Base-by-base conservation (phyloP, 495 filamentous ascomycete species). In the Podospora conica region DNA sequence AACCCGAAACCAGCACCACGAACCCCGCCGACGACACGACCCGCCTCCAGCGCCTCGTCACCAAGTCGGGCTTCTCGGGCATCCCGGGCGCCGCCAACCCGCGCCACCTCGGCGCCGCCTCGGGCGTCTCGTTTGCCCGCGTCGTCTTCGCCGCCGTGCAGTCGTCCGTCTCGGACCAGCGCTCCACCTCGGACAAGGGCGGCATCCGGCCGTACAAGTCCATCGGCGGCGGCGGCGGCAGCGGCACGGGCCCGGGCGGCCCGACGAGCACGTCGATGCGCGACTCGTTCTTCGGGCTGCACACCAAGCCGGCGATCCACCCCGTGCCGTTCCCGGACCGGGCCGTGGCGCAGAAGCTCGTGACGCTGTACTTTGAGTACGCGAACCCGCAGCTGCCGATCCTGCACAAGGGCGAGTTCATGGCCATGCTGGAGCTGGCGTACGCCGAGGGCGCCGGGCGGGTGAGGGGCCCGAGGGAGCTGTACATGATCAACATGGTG, bases 361-460 rank as follows among this genome's bases (percentile, higher is more conserved):
- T 92, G 9, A 83, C 87, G 33, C 85, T 97, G 9, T 98, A 96
- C 74, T 98, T 98, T 74, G 90, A 97, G 73, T 88, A 97, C 76
- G 92, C 94, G 5, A 98, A 98, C 76, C 92, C 93, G 9, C 94
- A 98, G 75, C 91, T 97, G 68, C 94, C 94, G 0, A 91, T 96
- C 62, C 82, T 98, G 55, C 94, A 98, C 73, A 86, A 88, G 56
- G 87, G 83, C 11, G 92, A 97, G 60, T 98, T 97, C 71, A 90
- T 91, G 85, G 80, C 87, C 40, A 85, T 96, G 77, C 85, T 97
- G 65, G 87, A 96, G 33, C 82, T 84, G 55, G 91, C 91, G 0
- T 98, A 95, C 75, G 79, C 82, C n/a, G n/a, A n/a, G 3, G 79
- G 86, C 9, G 86, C 88, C 33, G 86, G 85, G 61, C 86, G 86